Base-by-base conservation (phyloP, 129 eudicot genomes). In the Flaveria brownii region DNA sequence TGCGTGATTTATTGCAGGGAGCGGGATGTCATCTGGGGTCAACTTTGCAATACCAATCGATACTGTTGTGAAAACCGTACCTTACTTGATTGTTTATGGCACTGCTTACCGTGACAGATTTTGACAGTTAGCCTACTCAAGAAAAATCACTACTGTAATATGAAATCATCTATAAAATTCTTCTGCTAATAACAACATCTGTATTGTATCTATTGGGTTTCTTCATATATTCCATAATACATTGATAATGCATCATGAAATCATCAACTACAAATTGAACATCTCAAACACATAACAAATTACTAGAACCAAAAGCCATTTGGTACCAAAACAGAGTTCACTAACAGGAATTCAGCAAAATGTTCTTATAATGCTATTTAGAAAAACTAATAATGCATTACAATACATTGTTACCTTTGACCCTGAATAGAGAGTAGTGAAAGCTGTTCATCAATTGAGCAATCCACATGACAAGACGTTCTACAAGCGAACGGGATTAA, bases 41-140 rank as follows among this genome's bases (percentile, higher is more conserved):
- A 93, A 91, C 82, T 93, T 93, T 81, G 97, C 98, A 30, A 88
- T 93, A 80, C 98, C 98, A 9, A 90, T 93, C 2, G 97, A 93
- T 77, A 84, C 93, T 22, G 96, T 89, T 46, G 82, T 91, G 20
- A 80, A 86, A 33, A 88, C 84, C 9, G 78, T 93, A 77, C 98
- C 98, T 67, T 77, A 72, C 82, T 81, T 93, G 54, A 91, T 93
- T 15, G 96, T 93, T n/a, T 91, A 90, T 78, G 98, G 93, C 63
- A 92, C 98, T 62, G 85, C 93, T 73, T 92, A 92, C 60, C 73
- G 84, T 0, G 87, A 92, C 66, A 78, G 93, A 49, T 92, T 57
- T 70, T 91, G 82, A 88, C 12, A 5, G 36, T 18, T 65, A 23
- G 70, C 23, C 43, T 23, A 73, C 25, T 28, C 42, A 8, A 25